These are phyloP conservation scores for Boletus coccyginus DNA, from an alignment of 768 basidiomycete species.

Conservation along the genomic window DNA sequence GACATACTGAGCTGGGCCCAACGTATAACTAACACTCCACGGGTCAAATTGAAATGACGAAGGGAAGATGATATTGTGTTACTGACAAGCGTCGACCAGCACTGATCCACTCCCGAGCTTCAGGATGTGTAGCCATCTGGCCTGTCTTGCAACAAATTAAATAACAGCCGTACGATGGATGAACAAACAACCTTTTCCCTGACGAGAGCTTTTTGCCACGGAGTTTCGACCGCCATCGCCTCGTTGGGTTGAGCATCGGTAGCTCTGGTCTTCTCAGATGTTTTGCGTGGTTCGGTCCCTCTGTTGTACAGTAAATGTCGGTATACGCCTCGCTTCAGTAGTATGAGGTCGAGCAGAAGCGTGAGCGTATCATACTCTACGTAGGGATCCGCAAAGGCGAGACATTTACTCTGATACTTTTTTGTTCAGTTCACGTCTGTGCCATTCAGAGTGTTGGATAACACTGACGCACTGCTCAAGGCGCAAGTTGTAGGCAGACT, in stretches of 20 bases:
- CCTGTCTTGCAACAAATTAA: slow-evolving; percentile 43
- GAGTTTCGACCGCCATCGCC: background rate
- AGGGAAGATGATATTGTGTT: background rate
- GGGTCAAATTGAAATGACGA: background rate
- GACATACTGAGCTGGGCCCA: slow-evolving; percentile 70
- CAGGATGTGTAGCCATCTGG: slow-evolving; percentile 57
- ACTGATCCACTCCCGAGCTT: slow-evolving; percentile 58
- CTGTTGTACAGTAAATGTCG: slow-evolving; percentile 81
- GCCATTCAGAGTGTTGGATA: background rate
- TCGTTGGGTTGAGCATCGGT: background rate
- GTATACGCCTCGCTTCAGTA: slow-evolving; percentile 80
- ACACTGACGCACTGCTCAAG: slow-evolving; percentile 79
- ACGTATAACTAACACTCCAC: slow-evolving; percentile 56
- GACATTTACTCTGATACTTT: slow-evolving; percentile 50
- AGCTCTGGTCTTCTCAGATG: slow-evolving; percentile 20
- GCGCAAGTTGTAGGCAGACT: slow-evolving; percentile 72
- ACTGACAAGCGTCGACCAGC: slow-evolving; percentile 71
- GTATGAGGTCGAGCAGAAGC: slow-evolving; percentile 73
- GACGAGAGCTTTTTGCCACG: slow-evolving; percentile 2
- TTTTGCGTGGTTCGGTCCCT: slow-evolving; percentile 59
- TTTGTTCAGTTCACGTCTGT: slow-evolving; percentile 4
- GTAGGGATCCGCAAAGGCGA: slow-evolving; percentile 78
- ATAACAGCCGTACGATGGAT: background rate
- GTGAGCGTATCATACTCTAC: slow-evolving; percentile 80
- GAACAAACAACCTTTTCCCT: slow-evolving; percentile 27